Conservation (phyloP, 176 grass and related monocot species). For the Miscanthus lutarioriparius region DNA sequence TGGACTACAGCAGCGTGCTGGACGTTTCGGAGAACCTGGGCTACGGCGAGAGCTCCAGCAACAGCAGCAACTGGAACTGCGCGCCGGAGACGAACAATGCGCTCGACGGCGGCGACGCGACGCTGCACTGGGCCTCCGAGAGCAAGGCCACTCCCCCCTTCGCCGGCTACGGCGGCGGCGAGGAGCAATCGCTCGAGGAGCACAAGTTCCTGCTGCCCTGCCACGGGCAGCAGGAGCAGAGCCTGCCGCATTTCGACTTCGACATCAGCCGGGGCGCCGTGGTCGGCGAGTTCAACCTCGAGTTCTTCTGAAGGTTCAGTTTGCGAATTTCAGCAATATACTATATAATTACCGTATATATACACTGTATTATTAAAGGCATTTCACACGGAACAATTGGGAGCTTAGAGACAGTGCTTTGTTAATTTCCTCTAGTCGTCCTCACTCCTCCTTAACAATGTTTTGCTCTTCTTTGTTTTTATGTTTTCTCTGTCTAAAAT, state of each 20-base stretch:
- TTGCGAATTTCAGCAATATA: slow-evolving; percentile 15
- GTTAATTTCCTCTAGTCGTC: slow-evolving; percentile 46
- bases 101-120: slow-evolving; percentile 46
- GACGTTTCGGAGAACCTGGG: slow-evolving; percentile 80
- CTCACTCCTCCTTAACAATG: slow-evolving; percentile 29
- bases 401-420: slow-evolving; percentile 45
- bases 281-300: slow-evolving; percentile 69
- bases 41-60: slow-evolving; percentile 77
- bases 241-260: slow-evolving; percentile 53
- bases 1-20: slow-evolving; percentile 68
- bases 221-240: slow-evolving; percentile 50
- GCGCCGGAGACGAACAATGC: slow-evolving; percentile 36
- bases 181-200: slow-evolving; percentile 52
- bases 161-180: slow-evolving; percentile 22
- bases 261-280: slow-evolving; percentile 42
- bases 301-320: slow-evolving; percentile 51
- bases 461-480: neutral
- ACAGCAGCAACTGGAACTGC: slow-evolving; percentile 82
- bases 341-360: slow-evolving; percentile 12
- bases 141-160: slow-evolving; percentile 35
- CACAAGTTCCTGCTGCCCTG: slow-evolving; percentile 59
- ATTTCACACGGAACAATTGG: slow-evolving; percentile 35
- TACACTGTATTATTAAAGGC: neutral
- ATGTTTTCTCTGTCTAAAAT: slow-evolving; percentile 34
- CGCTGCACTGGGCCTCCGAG: slow-evolving; percentile 66